phyloP scores from a whole-genome alignment of 129 eudicot genomes.

The Silybum marianum region DNA sequence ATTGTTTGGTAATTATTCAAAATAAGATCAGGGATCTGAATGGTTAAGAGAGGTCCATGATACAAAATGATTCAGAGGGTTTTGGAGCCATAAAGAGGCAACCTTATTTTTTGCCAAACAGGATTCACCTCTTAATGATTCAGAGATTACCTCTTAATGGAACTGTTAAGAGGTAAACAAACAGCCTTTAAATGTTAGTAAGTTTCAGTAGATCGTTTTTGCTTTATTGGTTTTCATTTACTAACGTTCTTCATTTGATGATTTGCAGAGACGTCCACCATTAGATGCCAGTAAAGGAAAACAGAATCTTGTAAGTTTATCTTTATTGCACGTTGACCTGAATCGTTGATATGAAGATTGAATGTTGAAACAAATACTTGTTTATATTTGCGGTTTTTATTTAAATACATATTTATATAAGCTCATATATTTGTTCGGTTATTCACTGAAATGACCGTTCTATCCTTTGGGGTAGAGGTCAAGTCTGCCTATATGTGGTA shows the following conservation, averaged over 20 bases:
- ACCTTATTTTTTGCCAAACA: too few relatives aligned
- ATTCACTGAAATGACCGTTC: not conserved
- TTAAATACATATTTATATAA: not conserved
- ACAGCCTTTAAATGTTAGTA: too few relatives aligned
- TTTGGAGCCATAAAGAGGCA: too few relatives aligned
- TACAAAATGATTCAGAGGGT: too few relatives aligned
- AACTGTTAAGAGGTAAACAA: too few relatives aligned
- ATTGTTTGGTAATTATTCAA: too few relatives aligned
- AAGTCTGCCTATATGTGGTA: not conserved
- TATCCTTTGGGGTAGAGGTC: not conserved
- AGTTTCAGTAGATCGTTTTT: too few relatives aligned
- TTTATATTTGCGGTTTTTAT: not conserved
- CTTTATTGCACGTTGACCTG: conserved; percentile 4
- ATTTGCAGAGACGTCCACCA: conserved; percentile 87
- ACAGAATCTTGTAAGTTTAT: conserved; percentile 64
- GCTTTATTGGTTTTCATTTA: not conserved
- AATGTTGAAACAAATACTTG: not conserved
- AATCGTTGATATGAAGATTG: not conserved
- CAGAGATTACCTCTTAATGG: too few relatives aligned
- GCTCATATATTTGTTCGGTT: not conserved
- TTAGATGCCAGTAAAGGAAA: conserved; percentile 61
- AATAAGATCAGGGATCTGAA: too few relatives aligned
- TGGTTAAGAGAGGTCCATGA: too few relatives aligned
- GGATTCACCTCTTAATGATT: too few relatives aligned
- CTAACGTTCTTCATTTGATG: conserved; percentile 3